These are phyloP conservation scores for Diplodia intermedia DNA, from an alignment of 2,329 filamentous ascomycete species.

Conservation along the genomic window DNA sequence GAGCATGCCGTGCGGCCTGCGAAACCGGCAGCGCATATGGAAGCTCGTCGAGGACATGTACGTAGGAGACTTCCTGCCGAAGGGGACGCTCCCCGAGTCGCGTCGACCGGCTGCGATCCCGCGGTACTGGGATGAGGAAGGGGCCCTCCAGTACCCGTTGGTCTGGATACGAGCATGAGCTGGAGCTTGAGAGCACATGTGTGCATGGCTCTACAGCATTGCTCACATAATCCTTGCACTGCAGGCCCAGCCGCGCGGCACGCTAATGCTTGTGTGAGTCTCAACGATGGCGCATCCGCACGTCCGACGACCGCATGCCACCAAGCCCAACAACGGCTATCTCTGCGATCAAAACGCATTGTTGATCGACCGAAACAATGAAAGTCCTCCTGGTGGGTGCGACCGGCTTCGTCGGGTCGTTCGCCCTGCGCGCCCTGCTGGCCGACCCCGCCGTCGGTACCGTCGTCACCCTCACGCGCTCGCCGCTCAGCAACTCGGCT, in stretches of 20 bases:
- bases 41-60: constrained; percentile 4
- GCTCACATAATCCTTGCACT: background rate
- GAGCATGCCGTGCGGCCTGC: background rate
- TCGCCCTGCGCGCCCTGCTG: constrained; percentile 32
- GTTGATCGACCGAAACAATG: constrained; percentile 1
- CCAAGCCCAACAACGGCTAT: background rate
- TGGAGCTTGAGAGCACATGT: too few relatives aligned
- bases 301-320: background rate
- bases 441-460: constrained; percentile 6
- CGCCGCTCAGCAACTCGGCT: background rate
- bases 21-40: constrained; percentile 3
- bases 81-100: background rate
- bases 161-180: background rate
- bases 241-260: constrained; percentile 3
- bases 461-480: constrained; percentile 10
- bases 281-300: background rate
- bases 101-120: background rate
- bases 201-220: background rate
- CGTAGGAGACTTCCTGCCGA: constrained; percentile 3
- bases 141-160: constrained; percentile 3
- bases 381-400: constrained; percentile 34
- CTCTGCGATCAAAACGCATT: background rate
- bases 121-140: constrained; percentile 12
- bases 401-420: constrained; percentile 35
- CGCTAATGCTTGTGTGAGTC: constrained; percentile 6